Percentiles rank a stretch among this genome's conserved stretches.
Evolutionary conservation across 139 green algal genomes (phyloP).

Genomic region (Yamagishiella unicocca): DNA sequence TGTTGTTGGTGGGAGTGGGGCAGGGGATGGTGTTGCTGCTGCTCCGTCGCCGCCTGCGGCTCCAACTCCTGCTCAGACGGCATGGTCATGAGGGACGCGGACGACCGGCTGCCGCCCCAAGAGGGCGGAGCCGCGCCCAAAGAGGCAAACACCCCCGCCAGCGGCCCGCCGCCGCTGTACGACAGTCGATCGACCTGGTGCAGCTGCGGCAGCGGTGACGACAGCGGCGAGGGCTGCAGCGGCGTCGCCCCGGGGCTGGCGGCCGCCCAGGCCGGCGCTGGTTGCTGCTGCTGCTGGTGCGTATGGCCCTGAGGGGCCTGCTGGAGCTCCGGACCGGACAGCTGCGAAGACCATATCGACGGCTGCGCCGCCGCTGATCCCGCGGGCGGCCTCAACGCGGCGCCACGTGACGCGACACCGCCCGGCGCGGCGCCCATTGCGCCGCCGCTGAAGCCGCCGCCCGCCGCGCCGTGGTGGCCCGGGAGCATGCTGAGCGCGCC

Average conservation of each 20-base stretch:
- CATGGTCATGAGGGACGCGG: background rate
- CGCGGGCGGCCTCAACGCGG: no score
- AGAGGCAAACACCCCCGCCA: no score
- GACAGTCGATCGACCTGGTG: background rate
- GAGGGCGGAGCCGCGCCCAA: background rate
- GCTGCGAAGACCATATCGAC: no score
- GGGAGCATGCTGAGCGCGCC: conserved; percentile 17
- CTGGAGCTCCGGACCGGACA: no score
- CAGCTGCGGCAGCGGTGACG: background rate
- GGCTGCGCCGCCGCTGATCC: no score
- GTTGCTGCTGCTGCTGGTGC: no score
- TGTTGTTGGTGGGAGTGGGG: no score
- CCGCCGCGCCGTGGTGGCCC: background rate
- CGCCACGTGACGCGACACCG: no score
- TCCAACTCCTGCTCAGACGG: background rate
- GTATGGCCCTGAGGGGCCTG: no score
- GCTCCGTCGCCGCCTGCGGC: background rate
- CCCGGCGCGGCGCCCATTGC: background rate
- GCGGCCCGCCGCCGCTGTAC: no score
- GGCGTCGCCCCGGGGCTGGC: background rate
- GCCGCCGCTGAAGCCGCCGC: background rate
- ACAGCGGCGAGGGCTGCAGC: background rate
- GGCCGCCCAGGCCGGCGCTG: background rate
- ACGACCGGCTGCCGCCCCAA: conserved; percentile 34
- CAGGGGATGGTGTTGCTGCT: no score